Percentiles rank a stretch among this genome's conserved stretches.
Conservation (phyloP, 2,329 filamentous ascomycete genomes). For the Penicillium sp. region DNA sequence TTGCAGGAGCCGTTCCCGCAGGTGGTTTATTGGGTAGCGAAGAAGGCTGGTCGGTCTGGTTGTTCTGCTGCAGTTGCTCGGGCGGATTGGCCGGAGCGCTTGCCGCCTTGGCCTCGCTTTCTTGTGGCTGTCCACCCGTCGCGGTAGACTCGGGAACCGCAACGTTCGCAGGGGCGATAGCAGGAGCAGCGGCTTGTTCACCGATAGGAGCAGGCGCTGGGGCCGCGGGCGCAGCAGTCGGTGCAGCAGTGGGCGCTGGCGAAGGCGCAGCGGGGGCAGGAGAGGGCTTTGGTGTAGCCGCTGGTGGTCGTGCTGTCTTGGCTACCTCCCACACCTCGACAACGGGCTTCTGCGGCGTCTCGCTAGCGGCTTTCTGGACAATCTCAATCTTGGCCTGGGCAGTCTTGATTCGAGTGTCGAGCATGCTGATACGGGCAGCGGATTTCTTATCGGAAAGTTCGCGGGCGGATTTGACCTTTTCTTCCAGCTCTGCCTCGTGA, state of each 20-base stretch:
- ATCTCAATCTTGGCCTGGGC: slow-evolving; percentile 68
- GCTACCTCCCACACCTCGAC: slow-evolving; percentile 80
- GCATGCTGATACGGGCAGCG: slow-evolving; percentile 70
- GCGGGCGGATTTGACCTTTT: slow-evolving; percentile 55
- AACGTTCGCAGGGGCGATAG: slow-evolving; percentile 6
- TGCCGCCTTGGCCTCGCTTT: slow-evolving; percentile 14
- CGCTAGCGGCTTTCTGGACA: slow-evolving; percentile 73
- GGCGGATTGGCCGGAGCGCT: slow-evolving; percentile 22
- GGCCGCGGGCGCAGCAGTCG: slow-evolving; percentile 1
- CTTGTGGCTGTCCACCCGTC: slow-evolving; percentile 12
- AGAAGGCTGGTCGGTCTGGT: slow-evolving; percentile 20
- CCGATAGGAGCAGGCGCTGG: slow-evolving; percentile 11
- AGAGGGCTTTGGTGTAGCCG: slow-evolving; percentile 29
- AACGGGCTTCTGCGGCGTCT: slow-evolving; percentile 79
- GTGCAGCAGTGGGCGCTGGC: slow-evolving; percentile 9
- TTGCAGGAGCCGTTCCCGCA: slow-evolving; percentile 37
- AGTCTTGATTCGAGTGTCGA: slow-evolving; percentile 61
- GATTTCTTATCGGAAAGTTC: slow-evolving; percentile 71
- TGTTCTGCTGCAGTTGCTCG: slow-evolving; percentile 24
- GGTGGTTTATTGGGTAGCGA: slow-evolving; percentile 33
- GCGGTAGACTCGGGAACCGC: slow-evolving; percentile 9
- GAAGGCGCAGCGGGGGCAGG: slow-evolving; percentile 16
- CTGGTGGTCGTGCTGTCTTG: slow-evolving; percentile 57
- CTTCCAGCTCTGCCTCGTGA: slow-evolving; percentile 55
- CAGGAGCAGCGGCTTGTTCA: slow-evolving; percentile 5